Percentiles rank a stretch among this genome's conserved stretches.
phyloP scores from a whole-genome alignment of 2,329 filamentous ascomycete genomes.

The Lasiodiplodia theobromae region DNA sequence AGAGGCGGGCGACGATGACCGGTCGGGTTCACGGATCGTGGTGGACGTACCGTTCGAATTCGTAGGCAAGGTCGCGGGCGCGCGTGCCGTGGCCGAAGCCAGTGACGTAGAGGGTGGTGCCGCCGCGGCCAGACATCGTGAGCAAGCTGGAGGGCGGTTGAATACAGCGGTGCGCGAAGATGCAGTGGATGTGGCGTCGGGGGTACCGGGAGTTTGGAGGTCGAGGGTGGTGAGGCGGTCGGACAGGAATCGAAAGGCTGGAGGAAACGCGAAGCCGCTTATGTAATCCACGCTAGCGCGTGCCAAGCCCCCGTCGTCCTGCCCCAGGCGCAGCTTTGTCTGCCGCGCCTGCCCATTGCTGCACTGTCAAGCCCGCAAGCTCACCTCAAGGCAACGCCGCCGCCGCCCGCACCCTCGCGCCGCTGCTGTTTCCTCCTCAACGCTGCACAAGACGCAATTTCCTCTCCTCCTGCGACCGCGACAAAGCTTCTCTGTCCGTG shows the following conservation, averaged over 20 bases:
- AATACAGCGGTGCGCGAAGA: constrained; percentile 28
- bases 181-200: constrained; percentile 27
- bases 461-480: not conserved
- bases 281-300: constrained; percentile 6
- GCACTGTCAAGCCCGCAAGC: constrained; percentile 19
- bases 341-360: constrained; percentile 20
- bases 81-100: constrained; percentile 99
- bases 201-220: constrained; percentile 13
- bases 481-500: not conserved
- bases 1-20: constrained; percentile 32
- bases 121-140: constrained; percentile 82
- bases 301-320: constrained; percentile 8
- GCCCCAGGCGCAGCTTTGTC: constrained; percentile 20
- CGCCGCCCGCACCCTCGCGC: constrained; percentile 4
- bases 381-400: constrained; percentile 20
- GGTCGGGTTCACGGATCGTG: constrained; percentile 47
- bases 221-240: constrained; percentile 15
- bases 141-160: constrained; percentile 5
- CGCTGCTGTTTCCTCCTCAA: not conserved
- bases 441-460: not conserved
- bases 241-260: constrained; percentile 22
- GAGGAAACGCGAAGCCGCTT: constrained; percentile 10
- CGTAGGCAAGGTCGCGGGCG: constrained; percentile 98
- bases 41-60: constrained; percentile 99
- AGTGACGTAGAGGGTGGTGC: constrained; percentile 96